Evolutionary conservation across 108 stramenopile species (phyloP).

Genomic region (Nitzschia inconspicua): DNA sequence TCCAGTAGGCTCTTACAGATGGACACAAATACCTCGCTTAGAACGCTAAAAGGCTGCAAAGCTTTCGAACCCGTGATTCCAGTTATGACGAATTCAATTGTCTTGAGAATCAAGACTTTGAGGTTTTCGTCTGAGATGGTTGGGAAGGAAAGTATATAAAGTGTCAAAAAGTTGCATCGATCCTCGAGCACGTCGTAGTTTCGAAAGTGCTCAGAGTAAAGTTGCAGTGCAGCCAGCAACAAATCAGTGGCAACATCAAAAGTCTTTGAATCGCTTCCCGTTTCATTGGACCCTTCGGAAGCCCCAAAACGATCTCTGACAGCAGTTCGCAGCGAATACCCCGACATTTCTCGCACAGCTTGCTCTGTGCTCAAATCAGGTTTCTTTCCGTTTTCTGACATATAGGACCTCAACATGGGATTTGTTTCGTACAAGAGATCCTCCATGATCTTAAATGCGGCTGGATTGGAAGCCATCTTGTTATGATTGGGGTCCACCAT

Average conservation of each 20-base stretch:
- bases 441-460: conserved; percentile 69
- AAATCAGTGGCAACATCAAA: conserved; percentile 55
- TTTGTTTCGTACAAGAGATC: conserved; percentile 70
- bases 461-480: conserved; percentile 58
- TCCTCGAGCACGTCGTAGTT: conserved; percentile 89
- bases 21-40: conserved; percentile 78
- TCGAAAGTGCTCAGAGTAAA: conserved; percentile 88
- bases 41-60: conserved; percentile 63
- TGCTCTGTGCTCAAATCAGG: conserved; percentile 35
- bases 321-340: conserved; percentile 47
- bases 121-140: conserved; percentile 79
- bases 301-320: conserved; percentile 35
- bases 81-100: conserved; percentile 88
- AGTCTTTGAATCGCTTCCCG: conserved; percentile 8
- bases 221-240: conserved; percentile 75
- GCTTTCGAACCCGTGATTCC: conserved; percentile 72
- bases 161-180: conserved; percentile 66
- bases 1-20: conserved; percentile 70
- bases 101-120: conserved; percentile 89
- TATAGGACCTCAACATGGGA: conserved; percentile 57
- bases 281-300: conserved; percentile 4
- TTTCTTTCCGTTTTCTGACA: conserved; percentile 41
- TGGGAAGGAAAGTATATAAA: conserved; percentile 83
- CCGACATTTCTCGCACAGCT: conserved; percentile 35
- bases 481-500: conserved; percentile 16